Evolutionary conservation across 2,329 filamentous ascomycete genomes (phyloP), one percentile per base, ranked within the genome.

Genomic region (Colletotrichum sojae): DNA sequence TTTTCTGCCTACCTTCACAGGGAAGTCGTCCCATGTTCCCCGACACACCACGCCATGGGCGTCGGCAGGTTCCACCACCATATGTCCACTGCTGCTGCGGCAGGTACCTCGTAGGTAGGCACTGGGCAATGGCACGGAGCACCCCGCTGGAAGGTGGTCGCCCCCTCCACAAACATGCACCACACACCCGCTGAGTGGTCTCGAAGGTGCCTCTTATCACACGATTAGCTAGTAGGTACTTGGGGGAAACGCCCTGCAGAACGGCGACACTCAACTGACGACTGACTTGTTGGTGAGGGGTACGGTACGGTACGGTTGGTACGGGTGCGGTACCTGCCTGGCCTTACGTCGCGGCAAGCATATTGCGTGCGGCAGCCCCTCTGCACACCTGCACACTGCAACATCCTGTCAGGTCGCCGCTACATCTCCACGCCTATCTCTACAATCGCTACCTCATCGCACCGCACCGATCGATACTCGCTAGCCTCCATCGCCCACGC

Each of bases 21-120:
- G 55, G 49, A 60, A 60, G 55, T 66, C 62, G 55, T 69, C 66
- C 62, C 66, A 69, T 69, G 66, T 69, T 52, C 40, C 49, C 43
- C 48, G 55, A 66, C 49, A 55, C 39, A 65, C 62, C 49, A 69
- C 48, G 53, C 61, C 60, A 60, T 49, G 55, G 49, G 46, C 66
- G 51, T 66, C 49, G 62, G 49, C 55, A 60, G 49, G 49, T 43
- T 59, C 54, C 65, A 68, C 45, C 45, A 25, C 31, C 48, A 43
- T 12, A 46, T 20, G 22, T 15, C 45, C 36, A 57, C 10, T 36
- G 31, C 31, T 36, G 31, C 31, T 36, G 27, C 27, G 31, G 31
- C 31, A 36, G 31, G 31, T 36, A 36, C 6, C 31, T 36, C 31
- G 2, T 36, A 36, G 8, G 31, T 36, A 10, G 8, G 31, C 8